Conservation (phyloP, 306 rosid genomes). For the Acacia confusa region DNA sequence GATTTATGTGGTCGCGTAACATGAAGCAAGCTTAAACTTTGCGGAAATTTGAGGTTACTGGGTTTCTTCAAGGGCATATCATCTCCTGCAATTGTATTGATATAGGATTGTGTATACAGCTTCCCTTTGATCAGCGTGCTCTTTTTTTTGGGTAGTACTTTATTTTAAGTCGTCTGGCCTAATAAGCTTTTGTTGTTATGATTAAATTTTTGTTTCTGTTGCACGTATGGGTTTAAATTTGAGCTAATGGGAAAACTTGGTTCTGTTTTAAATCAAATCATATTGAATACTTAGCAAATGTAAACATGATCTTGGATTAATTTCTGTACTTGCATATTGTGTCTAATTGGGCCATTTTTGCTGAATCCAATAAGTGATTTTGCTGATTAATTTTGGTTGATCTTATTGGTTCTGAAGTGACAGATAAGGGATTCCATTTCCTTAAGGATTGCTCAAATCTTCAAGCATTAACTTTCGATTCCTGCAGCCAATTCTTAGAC, state of each 20-base stretch:
- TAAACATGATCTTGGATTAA: too few relatives aligned
- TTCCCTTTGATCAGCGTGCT: neutral
- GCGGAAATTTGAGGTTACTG: neutral
- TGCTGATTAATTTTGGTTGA: constrained; percentile 64
- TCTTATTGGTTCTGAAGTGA: constrained; percentile 62
- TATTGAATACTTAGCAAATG: too few relatives aligned
- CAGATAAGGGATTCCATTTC: constrained; percentile 52
- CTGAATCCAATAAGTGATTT: too few relatives aligned
- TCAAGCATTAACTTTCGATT: constrained; percentile 54
- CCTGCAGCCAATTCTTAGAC: constrained; percentile 59
- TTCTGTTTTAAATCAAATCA: too few relatives aligned
- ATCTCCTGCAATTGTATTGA: neutral
- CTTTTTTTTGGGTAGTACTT: too few relatives aligned
- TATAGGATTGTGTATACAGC: neutral
- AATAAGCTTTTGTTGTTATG: too few relatives aligned
- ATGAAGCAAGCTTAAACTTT: neutral
- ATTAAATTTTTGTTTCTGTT: too few relatives aligned
- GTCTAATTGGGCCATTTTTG: too few relatives aligned
- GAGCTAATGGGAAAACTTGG: too few relatives aligned
- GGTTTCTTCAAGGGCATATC: neutral
- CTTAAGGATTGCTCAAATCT: constrained; percentile 59
- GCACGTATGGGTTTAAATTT: too few relatives aligned
- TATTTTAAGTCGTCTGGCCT: too few relatives aligned
- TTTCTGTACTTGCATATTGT: too few relatives aligned
- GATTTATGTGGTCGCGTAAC: neutral